Percentiles rank a stretch among this genome's conserved stretches.
phyloP scores from a whole-genome alignment of 306 rosid genomes.

The Gynostemma pentaphyllum region DNA sequence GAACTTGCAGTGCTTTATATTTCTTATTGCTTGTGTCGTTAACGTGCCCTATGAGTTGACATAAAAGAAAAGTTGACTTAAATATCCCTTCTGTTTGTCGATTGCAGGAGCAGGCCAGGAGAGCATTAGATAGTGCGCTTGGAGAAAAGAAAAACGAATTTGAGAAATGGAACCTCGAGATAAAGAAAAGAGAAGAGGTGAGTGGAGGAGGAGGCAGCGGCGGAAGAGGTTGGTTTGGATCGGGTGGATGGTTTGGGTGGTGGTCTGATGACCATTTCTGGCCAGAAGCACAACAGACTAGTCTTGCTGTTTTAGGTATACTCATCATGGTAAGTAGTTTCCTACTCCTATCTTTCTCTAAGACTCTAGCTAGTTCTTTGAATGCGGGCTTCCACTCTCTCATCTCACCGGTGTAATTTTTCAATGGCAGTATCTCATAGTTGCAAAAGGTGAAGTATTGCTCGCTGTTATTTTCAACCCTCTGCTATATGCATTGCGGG shows the following conservation, averaged over 20 bases:
- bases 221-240: slow-evolving; percentile 95
- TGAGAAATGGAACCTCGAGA: slow-evolving; percentile 82
- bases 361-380: neutral
- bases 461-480: slow-evolving; percentile 77
- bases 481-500: slow-evolving; percentile 61
- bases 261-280: slow-evolving; percentile 62
- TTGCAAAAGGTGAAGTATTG: slow-evolving; percentile 71
- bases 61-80: neutral
- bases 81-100: neutral
- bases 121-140: slow-evolving; percentile 89
- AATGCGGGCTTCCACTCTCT: neutral
- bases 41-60: neutral
- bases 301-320: slow-evolving; percentile 63
- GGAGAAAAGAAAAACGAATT: slow-evolving; percentile 86
- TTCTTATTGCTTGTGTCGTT: neutral
- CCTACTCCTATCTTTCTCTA: neutral
- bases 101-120: slow-evolving; percentile 82
- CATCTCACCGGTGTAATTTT: neutral
- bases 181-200: slow-evolving; percentile 73
- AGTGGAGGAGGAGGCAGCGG: slow-evolving; percentile 73
- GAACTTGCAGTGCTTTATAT: neutral
- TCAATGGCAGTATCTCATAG: slow-evolving; percentile 55
- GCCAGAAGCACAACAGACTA: slow-evolving; percentile 74
- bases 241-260: slow-evolving; percentile 71
- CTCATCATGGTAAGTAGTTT: slow-evolving; percentile 45